phyloP scores from a whole-genome alignment of 2,329 filamentous ascomycete species.

The Aspergillus caelatus region DNA sequence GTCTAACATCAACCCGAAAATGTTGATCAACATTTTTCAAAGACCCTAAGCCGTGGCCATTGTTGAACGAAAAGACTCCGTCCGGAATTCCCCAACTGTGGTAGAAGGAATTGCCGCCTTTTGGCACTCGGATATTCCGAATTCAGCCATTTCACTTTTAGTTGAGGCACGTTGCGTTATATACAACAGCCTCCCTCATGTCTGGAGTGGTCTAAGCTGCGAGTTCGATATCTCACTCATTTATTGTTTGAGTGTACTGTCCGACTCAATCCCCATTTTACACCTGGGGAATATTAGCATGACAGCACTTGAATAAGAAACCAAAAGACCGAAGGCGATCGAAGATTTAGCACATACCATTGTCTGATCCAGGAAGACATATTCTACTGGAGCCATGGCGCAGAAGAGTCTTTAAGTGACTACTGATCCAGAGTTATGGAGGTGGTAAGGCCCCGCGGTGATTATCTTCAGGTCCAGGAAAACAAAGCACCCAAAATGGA shows the following conservation, averaged over 20 bases:
- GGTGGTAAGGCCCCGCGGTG: not conserved
- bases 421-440: not conserved
- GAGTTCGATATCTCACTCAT: not conserved
- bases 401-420: not conserved
- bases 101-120: not conserved
- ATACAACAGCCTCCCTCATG: not conserved
- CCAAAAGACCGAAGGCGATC: no score
- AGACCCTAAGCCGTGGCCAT: not conserved
- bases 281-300: not conserved
- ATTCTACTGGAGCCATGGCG: not conserved
- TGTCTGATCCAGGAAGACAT: not conserved
- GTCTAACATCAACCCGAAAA: not conserved
- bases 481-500: not conserved
- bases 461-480: not conserved
- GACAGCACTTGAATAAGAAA: not conserved
- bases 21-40: not conserved
- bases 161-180: not conserved
- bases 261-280: not conserved
- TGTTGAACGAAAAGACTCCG: not conserved
- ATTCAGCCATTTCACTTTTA: not conserved
- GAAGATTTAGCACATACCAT: not conserved
- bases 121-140: conserved; percentile 1
- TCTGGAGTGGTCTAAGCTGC: not conserved
- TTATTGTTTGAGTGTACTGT: not conserved
- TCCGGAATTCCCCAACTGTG: not conserved